These are phyloP conservation scores for Scedosporium boydii DNA, from an alignment of 2,329 filamentous ascomycete genomes.

Conservation along the genomic window DNA sequence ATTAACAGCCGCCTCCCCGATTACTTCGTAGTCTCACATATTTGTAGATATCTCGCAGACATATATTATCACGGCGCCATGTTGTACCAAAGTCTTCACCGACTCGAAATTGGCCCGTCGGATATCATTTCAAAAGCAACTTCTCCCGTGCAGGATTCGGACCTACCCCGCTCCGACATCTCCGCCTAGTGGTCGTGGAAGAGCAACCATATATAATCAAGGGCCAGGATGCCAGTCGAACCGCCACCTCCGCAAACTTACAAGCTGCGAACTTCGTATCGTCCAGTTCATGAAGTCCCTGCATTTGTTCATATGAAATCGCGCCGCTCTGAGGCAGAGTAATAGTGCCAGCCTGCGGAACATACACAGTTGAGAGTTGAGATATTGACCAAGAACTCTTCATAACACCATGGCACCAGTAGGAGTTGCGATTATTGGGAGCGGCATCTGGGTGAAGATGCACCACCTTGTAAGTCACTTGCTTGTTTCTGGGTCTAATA, in stretches of 20 bases:
- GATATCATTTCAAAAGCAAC: too few species aligned
- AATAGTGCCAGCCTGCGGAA: neutral
- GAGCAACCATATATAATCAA: too few species aligned
- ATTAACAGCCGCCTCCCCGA: too few species aligned
- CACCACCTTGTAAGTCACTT: constrained; percentile 39
- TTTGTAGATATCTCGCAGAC: neutral
- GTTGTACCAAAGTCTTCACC: neutral
- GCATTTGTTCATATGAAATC: too few species aligned
- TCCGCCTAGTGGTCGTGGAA: neutral
- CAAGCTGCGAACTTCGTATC: too few species aligned
- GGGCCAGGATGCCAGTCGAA: too few species aligned
- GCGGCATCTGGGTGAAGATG: constrained; percentile 51
- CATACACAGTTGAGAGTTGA: neutral
- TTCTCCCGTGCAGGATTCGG: too few species aligned
- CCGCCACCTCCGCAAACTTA: too few species aligned
- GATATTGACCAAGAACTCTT: neutral
- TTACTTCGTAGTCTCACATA: too few species aligned
- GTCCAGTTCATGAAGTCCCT: too few species aligned
- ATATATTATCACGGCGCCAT: too few species aligned
- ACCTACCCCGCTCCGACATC: neutral
- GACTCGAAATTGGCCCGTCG: neutral
- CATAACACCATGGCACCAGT: constrained; percentile 22
- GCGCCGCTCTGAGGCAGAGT: too few species aligned
- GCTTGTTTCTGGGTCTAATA: neutral
- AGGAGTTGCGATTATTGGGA: constrained; percentile 51